These are phyloP conservation scores for Neopestalotiopsis clavispora DNA, from an alignment of 2,329 filamentous ascomycete species.

Conservation along the genomic window DNA sequence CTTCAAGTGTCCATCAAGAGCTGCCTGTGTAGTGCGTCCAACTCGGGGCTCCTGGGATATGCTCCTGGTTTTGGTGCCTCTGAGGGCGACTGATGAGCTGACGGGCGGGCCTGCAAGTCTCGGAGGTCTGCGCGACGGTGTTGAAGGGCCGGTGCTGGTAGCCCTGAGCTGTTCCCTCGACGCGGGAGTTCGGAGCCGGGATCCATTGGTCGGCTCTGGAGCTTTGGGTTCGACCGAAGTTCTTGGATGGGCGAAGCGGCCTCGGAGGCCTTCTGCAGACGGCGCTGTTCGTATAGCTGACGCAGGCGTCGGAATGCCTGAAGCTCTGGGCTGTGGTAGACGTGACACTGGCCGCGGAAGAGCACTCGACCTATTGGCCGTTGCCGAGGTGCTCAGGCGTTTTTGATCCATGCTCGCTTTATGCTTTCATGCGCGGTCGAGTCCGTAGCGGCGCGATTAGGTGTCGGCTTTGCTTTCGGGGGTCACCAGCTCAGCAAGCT, in stretches of 20 bases:
- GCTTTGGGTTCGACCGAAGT: slow-evolving; percentile 21
- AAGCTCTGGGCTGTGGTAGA: slow-evolving; percentile 34
- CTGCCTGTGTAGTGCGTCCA: slow-evolving; percentile 15
- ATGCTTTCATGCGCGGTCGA: neutral
- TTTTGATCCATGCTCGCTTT: slow-evolving; percentile 31
- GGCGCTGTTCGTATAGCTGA: slow-evolving; percentile 22
- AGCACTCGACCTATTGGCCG: slow-evolving; percentile 25
- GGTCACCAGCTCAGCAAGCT: neutral
- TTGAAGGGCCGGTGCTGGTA: slow-evolving; percentile 22
- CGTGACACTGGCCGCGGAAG: slow-evolving; percentile 37
- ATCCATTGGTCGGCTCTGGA: slow-evolving; percentile 21
- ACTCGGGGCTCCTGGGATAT: slow-evolving; percentile 25
- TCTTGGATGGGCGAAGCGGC: slow-evolving; percentile 24
- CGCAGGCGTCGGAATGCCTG: slow-evolving; percentile 25
- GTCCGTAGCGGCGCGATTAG: neutral
- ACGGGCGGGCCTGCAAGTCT: slow-evolving; percentile 27
- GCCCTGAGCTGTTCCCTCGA: slow-evolving; percentile 33
- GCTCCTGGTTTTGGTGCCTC: slow-evolving; percentile 27
- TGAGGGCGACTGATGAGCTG: slow-evolving; percentile 27
- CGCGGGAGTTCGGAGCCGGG: slow-evolving; percentile 29
- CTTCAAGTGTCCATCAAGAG: slow-evolving; percentile 28
- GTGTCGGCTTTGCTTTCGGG: neutral
- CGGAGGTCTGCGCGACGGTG: slow-evolving; percentile 27
- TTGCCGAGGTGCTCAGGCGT: slow-evolving; percentile 22
- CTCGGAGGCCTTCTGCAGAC: slow-evolving; percentile 20